A percentile compares a stretch with the other conserved stretches of the same genome.
These are phyloP conservation scores for Acacia melanoxylon DNA, from an alignment of 306 rosid species.

Conservation along the genomic window DNA sequence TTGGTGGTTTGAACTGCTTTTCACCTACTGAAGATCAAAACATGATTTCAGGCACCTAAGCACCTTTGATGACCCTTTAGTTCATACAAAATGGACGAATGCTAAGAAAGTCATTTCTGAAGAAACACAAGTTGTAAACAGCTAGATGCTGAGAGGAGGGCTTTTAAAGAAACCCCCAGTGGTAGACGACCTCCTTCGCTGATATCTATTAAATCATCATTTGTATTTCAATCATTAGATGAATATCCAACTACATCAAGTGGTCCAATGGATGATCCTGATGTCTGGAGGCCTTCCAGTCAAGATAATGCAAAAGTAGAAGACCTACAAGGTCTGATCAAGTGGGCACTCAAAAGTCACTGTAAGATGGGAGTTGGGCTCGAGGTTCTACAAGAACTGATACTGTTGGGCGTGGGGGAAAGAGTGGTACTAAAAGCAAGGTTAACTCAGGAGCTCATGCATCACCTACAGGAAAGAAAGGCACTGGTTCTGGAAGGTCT, in stretches of 20 bases:
- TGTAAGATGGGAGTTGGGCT: slow-evolving; percentile 71
- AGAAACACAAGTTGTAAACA: slow-evolving; percentile 74
- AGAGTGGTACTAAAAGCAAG: slow-evolving; percentile 54
- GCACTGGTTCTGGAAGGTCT: slow-evolving; percentile 52
- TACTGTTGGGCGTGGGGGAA: slow-evolving; percentile 56
- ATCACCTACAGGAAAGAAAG: slow-evolving; percentile 64
- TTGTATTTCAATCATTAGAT: slow-evolving; percentile 71
- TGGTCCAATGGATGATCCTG: slow-evolving; percentile 68
- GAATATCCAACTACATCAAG: slow-evolving; percentile 74
- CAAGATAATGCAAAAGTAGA: slow-evolving; percentile 57
- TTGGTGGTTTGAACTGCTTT: slow-evolving; percentile 10
- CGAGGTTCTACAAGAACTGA: slow-evolving; percentile 60
- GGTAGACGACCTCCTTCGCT: slow-evolving; percentile 70
- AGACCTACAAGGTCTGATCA: slow-evolving; percentile 63
- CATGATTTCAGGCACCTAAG: slow-evolving; percentile 53
- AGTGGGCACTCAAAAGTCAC: slow-evolving; percentile 62
- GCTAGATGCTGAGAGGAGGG: slow-evolving; percentile 69
- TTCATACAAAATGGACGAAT: slow-evolving; percentile 72
- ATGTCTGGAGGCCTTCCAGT: slow-evolving; percentile 80
- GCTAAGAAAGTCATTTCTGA: slow-evolving; percentile 68
- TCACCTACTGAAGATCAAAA: neutral
- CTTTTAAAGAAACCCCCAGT: slow-evolving; percentile 43
- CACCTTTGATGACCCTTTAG: slow-evolving; percentile 60
- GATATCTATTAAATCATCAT: slow-evolving; percentile 57
- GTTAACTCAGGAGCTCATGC: slow-evolving; percentile 51